phyloP scores from a whole-genome alignment of 2,329 filamentous ascomycete genomes.

The Nemania bipapillata region DNA sequence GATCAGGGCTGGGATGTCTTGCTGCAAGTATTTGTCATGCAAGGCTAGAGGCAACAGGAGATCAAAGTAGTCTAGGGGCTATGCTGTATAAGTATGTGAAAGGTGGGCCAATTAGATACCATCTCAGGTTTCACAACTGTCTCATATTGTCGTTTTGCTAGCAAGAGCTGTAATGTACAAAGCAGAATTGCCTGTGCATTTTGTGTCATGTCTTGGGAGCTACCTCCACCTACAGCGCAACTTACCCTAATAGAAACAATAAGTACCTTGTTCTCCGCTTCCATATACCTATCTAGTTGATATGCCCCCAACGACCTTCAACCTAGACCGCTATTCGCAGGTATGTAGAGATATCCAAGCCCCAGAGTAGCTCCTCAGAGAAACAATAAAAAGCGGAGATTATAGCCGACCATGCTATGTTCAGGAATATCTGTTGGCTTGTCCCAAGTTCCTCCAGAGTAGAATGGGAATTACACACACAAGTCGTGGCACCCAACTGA shows the following conservation, averaged over 20 bases:
- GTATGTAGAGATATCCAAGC: no score
- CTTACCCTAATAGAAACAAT: neutral
- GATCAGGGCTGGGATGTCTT: neutral
- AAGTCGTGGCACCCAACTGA: neutral
- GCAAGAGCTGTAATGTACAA: no score
- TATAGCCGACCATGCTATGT: no score
- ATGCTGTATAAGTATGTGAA: neutral
- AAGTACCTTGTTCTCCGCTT: neutral
- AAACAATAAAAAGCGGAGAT: no score
- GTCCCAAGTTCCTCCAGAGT: no score
- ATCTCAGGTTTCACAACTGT: constrained; percentile 43
- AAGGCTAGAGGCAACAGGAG: constrained; percentile 35
- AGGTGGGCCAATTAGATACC: no score
- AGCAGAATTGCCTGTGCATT: neutral
- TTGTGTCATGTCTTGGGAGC: neutral
- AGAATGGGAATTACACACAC: neutral
- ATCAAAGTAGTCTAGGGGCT: constrained; percentile 11
- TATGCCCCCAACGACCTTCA: neutral
- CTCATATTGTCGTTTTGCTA: neutral
- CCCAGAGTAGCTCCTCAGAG: no score
- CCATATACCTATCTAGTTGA: neutral
- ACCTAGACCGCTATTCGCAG: neutral
- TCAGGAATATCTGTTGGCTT: no score
- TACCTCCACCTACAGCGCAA: no score
- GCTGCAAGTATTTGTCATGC: constrained; percentile 35